Percentiles rank a stretch among this genome's conserved stretches.
These are phyloP conservation scores for Arxiozyma bovina DNA, from an alignment of 1,139 yeast genomes.

Conservation along the genomic window DNA sequence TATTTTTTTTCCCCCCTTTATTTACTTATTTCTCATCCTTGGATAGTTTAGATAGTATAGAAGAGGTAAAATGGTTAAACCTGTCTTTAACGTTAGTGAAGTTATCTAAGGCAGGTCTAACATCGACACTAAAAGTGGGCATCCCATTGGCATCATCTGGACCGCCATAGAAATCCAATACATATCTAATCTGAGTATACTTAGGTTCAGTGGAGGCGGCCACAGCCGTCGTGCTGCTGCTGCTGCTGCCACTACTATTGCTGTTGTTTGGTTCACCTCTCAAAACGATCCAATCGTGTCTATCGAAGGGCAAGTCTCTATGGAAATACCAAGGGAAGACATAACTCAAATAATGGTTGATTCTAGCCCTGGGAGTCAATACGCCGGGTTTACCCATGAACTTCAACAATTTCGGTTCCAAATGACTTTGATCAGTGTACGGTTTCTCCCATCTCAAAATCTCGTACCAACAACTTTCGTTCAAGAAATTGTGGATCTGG, in stretches of 20 bases:
- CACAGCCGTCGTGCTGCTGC: too few species aligned
- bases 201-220: conserved; percentile 21
- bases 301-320: conserved; percentile 84
- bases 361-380: conserved; percentile 76
- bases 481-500: conserved; percentile 87
- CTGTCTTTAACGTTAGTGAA: conserved; percentile 59
- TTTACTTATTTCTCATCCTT: not conserved
- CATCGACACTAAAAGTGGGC: conserved; percentile 88
- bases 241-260: conserved; percentile 26
- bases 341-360: conserved; percentile 57
- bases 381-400: conserved; percentile 92
- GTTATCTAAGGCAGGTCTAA: conserved; percentile 86
- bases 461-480: conserved; percentile 98
- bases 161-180: conserved; percentile 93
- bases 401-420: conserved; percentile 67
- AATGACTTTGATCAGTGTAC: conserved; percentile 42
- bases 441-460: conserved; percentile 82
- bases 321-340: conserved; percentile 66
- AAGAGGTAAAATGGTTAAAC: conserved; percentile 43
- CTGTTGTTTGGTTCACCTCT: conserved; percentile 39
- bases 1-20: too few species aligned
- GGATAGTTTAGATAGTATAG: conserved; percentile 27
- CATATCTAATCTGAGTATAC: conserved; percentile 71
- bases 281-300: conserved; percentile 97
- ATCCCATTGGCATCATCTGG: conserved; percentile 81